Conservation (phyloP, 1,284 basidiomycete species). For the Retiboletus flavoniger region DNA sequence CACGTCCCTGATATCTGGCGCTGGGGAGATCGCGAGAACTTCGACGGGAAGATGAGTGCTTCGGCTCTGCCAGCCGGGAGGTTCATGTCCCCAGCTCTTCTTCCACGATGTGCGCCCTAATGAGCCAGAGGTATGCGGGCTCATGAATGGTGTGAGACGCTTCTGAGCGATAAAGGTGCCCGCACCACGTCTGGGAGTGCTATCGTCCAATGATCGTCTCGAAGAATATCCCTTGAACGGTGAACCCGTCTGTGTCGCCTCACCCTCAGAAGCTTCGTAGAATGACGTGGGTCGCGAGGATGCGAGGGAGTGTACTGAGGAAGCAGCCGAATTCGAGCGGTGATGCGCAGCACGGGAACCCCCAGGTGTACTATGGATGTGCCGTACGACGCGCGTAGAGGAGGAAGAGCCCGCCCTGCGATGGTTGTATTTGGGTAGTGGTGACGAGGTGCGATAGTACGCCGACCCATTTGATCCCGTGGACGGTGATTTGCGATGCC, state of each 20-base stretch:
- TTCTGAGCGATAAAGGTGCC: conserved; percentile 74
- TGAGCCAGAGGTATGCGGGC: conserved; percentile 43
- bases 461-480: conserved; percentile 69
- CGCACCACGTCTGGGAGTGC: conserved; percentile 43
- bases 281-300: conserved; percentile 74
- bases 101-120: conserved; percentile 79
- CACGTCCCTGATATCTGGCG: conserved; percentile 69
- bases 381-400: conserved; percentile 74
- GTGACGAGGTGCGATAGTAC: conserved; percentile 61
- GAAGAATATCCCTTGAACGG: conserved; percentile 46
- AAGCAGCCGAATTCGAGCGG: conserved; percentile 71
- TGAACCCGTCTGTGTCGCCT: conserved; percentile 51
- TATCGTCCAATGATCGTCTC: conserved; percentile 49
- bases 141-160: conserved; percentile 63
- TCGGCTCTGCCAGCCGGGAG: conserved; percentile 78
- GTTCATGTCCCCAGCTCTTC: conserved; percentile 81
- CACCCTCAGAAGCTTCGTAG: conserved; percentile 71
- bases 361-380: conserved; percentile 45
- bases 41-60: conserved; percentile 69
- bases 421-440: conserved; percentile 64
- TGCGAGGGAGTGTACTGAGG: conserved; percentile 66
- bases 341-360: conserved; percentile 47
- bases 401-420: conserved; percentile 70
- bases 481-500: conserved; percentile 72
- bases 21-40: conserved; percentile 63